Conservation (phyloP, 371 early-diverging fungal species). For the Rhizomucor pusillus region DNA sequence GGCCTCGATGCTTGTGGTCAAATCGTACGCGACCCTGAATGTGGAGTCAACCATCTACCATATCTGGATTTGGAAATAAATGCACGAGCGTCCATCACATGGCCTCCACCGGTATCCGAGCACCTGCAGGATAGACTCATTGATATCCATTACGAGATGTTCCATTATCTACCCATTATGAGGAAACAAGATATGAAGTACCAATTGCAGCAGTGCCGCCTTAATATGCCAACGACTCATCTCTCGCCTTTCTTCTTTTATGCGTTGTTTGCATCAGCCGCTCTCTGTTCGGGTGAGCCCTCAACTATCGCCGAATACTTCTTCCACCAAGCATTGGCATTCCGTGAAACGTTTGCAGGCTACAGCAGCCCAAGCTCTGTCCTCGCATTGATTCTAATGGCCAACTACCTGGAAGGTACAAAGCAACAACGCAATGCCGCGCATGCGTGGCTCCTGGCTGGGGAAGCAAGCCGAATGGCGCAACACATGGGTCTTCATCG, state of each 20-base stretch:
- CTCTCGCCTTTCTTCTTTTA: constrained; percentile 42
- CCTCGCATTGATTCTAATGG: constrained; percentile 30
- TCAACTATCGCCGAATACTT: constrained; percentile 11
- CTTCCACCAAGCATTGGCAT: constrained; percentile 16
- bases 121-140: constrained; percentile 37
- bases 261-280: constrained; percentile 39
- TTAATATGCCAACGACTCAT: constrained; percentile 9
- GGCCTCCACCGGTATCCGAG: constrained; percentile 5
- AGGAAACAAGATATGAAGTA: constrained; percentile 27
- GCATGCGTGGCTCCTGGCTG: constrained; percentile 36
- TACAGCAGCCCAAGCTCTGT: constrained; percentile 29
- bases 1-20: too few species aligned
- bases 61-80: too few species aligned
- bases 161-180: constrained; percentile 53
- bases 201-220: constrained; percentile 15
- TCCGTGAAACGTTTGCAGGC: constrained; percentile 24
- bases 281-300: constrained; percentile 25
- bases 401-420: constrained; percentile 28
- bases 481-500: constrained; percentile 46
- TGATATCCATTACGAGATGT: constrained; percentile 49
- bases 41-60: too few species aligned
- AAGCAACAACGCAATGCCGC: constrained; percentile 20
- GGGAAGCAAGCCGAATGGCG: constrained; percentile 39
- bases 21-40: too few species aligned
- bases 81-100: too few species aligned